These are phyloP conservation scores for Cryptosporidium viatorum DNA, from an alignment of 169 alveolate species.

Conservation along the genomic window DNA sequence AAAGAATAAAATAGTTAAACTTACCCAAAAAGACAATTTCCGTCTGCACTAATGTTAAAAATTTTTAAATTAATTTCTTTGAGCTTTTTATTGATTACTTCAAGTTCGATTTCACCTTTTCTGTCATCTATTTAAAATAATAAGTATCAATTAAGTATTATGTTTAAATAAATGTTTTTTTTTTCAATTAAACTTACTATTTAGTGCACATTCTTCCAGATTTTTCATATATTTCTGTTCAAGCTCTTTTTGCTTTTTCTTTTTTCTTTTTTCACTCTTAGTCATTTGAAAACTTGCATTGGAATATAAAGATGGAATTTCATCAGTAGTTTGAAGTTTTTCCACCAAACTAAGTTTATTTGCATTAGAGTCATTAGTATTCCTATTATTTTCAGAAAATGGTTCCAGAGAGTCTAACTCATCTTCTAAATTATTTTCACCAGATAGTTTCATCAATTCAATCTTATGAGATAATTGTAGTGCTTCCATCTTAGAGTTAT, in stretches of 20 bases:
- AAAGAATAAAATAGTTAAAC: not conserved
- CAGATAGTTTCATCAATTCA: not conserved
- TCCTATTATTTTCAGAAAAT: not conserved
- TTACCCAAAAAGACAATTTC: slow-evolving; percentile 74
- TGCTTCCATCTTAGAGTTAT: not conserved
- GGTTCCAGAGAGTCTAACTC: not conserved
- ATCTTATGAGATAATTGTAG: slow-evolving; percentile 24
- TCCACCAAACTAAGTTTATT: not conserved
- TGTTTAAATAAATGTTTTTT: not conserved
- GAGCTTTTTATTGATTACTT: slow-evolving; percentile 41
- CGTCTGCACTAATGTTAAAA: slow-evolving; percentile 28
- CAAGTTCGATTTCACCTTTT: slow-evolving; percentile 37
- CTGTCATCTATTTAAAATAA: slow-evolving; percentile 15
- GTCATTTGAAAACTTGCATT: slow-evolving; percentile 23
- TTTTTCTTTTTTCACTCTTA: slow-evolving; percentile 21
- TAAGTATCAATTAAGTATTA: not conserved
- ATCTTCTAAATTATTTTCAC: not conserved
- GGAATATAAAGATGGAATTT: slow-evolving; percentile 1
- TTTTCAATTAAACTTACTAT: slow-evolving; percentile 33
- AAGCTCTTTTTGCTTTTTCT: slow-evolving; percentile 36
- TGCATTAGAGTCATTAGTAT: not conserved
- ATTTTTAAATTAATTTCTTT: slow-evolving; percentile 12
- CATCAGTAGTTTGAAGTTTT: not conserved
- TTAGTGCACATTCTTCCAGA: slow-evolving; percentile 22
- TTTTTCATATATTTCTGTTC: not conserved